These are phyloP conservation scores for Beauveria asiatica DNA, from an alignment of 2,329 filamentous ascomycete genomes.

Conservation along the genomic window DNA sequence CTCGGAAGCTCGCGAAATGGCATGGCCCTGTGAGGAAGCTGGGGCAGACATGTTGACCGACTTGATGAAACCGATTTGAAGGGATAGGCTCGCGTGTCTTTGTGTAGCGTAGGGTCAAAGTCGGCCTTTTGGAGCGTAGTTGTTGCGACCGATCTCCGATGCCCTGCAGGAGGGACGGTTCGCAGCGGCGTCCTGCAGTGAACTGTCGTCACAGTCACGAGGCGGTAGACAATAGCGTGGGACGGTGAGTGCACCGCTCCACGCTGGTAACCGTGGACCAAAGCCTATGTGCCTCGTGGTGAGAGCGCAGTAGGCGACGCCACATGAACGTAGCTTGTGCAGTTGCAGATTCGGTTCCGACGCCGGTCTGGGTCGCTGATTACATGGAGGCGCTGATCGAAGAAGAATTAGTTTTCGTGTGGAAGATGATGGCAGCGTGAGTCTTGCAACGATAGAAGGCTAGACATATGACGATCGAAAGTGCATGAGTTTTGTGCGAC, in stretches of 20 bases:
- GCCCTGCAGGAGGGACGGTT: constrained; percentile 17
- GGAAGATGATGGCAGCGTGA: not conserved
- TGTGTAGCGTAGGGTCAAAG: constrained; percentile 11
- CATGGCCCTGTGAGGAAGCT: constrained; percentile 49
- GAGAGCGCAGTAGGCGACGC: constrained; percentile 18
- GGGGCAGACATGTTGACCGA: constrained; percentile 49
- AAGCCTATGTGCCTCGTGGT: constrained; percentile 20
- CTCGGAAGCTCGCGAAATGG: constrained; percentile 49
- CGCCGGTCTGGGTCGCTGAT: not conserved
- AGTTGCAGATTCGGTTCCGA: not conserved
- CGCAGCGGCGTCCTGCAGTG: constrained; percentile 16
- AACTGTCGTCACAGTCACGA: constrained; percentile 13
- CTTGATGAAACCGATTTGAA: constrained; percentile 21
- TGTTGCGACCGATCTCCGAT: constrained; percentile 11
- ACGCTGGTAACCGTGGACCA: constrained; percentile 23
- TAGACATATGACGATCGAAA: not conserved
- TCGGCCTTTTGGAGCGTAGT: constrained; percentile 7
- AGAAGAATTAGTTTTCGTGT: not conserved
- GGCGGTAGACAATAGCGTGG: constrained; percentile 22
- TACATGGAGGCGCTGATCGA: constrained; percentile 9
- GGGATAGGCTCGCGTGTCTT: not conserved
- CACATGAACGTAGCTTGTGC: constrained; percentile 14
- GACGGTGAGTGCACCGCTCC: constrained; percentile 33
- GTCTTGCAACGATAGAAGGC: not conserved
- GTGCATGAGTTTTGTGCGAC: constrained; percentile 1